Percentiles rank a stretch among this genome's conserved stretches.
Conservation (phyloP, 1,284 basidiomycete species). For the Ganoderma meredithae region DNA sequence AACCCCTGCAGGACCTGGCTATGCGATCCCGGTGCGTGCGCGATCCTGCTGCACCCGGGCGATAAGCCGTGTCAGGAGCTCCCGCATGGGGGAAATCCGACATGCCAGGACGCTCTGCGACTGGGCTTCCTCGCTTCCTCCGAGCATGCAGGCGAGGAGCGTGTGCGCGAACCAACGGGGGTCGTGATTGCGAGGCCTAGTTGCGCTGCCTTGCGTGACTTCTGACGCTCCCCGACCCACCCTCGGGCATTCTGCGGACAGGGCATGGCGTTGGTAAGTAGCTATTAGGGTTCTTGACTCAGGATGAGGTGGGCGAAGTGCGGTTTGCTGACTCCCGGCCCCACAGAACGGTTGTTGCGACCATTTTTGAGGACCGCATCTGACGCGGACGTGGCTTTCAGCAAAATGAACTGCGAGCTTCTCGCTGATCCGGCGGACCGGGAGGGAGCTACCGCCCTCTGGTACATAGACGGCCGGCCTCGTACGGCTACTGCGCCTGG, state of each 20-base stretch:
- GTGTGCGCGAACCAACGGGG: neutral
- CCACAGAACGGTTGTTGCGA: neutral
- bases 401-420: neutral
- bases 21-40: constrained; percentile 6
- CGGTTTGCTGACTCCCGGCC: neutral
- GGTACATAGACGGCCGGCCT: neutral
- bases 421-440: constrained; percentile 20
- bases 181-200: constrained; percentile 7
- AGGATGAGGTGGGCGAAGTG: neutral
- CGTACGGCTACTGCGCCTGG: neutral
- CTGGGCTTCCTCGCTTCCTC: constrained; percentile 7
- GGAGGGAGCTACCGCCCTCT: constrained; percentile 6
- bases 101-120: constrained; percentile 7
- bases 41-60: constrained; percentile 5
- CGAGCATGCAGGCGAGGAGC: constrained; percentile 15
- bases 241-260: neutral
- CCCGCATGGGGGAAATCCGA: constrained; percentile 12
- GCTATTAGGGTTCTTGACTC: neutral
- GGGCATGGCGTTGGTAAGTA: neutral
- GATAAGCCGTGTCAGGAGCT: constrained; percentile 17
- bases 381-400: neutral
- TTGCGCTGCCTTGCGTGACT: neutral
- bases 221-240: constrained; percentile 5
- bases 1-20: neutral
- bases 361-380: constrained; percentile 2